A percentile compares a stretch with the other conserved stretches of the same genome.
These are phyloP conservation scores for Sporothrix pallida DNA, from an alignment of 2,329 filamentous ascomycete species.

Conservation along the genomic window DNA sequence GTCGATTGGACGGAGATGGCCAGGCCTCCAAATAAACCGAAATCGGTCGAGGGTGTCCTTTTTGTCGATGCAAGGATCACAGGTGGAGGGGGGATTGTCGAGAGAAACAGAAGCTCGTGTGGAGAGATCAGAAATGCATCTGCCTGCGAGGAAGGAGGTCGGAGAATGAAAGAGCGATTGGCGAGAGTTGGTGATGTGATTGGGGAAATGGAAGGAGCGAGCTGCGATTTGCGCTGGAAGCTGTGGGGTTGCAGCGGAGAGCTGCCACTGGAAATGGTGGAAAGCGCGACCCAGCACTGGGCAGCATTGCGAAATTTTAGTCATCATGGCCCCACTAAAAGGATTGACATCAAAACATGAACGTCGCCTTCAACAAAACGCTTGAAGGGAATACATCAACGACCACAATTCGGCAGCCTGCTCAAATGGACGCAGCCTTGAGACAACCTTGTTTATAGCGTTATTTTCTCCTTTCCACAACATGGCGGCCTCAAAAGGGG, in stretches of 20 bases:
- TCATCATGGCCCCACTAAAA: slow-evolving; percentile 17
- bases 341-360: background rate
- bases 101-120: background rate
- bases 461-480: background rate
- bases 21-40: background rate
- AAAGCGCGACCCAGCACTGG: too few relatives aligned
- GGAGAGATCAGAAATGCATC: slow-evolving; percentile 15
- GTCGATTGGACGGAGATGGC: background rate
- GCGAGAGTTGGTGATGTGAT: slow-evolving; percentile 8
- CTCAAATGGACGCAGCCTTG: background rate
- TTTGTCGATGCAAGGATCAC: background rate
- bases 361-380: background rate
- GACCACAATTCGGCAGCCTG: slow-evolving; percentile 6
- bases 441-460: background rate
- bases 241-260: slow-evolving; percentile 16
- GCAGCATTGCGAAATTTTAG: background rate
- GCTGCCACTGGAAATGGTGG: background rate
- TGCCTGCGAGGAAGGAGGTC: slow-evolving; percentile 15
- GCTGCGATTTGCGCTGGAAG: background rate
- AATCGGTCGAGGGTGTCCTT: background rate
- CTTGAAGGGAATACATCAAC: too few relatives aligned
- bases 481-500: background rate
- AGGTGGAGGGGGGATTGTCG: background rate
- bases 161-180: background rate
- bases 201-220: slow-evolving; percentile 5